A percentile compares a stretch with the other conserved stretches of the same genome.
Evolutionary conservation across 768 basidiomycete genomes (phyloP).

Genomic region (Tricholoma saponaceum): DNA sequence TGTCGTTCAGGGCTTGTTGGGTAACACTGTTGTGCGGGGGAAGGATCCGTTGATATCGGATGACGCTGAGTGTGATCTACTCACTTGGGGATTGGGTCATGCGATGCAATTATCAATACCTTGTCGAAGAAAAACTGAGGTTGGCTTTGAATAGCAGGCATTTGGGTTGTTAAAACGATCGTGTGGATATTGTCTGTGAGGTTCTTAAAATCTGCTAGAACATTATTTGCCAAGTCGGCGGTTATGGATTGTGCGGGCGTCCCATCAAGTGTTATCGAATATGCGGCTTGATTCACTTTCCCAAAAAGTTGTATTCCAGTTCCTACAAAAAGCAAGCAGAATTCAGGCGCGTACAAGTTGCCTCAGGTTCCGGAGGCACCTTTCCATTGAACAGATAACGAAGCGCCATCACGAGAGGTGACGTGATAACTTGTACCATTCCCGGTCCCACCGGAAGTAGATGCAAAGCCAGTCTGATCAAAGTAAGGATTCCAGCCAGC

Average conservation of each 20-base stretch:
- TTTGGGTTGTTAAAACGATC: constrained; percentile 49
- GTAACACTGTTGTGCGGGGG: background rate
- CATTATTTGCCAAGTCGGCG: constrained; percentile 24
- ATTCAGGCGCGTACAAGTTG: background rate
- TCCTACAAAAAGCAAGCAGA: constrained; percentile 33
- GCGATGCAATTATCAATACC: constrained; percentile 44
- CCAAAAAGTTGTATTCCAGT: constrained; percentile 62
- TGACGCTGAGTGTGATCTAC: background rate
- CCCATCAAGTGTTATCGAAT: constrained; percentile 52
- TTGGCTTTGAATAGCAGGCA: constrained; percentile 14
- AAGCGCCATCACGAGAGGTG: constrained; percentile 57
- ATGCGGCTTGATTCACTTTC: constrained; percentile 39
- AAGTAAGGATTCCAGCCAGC: constrained; percentile 72
- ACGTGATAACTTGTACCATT: constrained; percentile 57
- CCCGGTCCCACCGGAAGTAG: constrained; percentile 37
- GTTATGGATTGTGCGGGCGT: constrained; percentile 18
- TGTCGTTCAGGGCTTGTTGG: constrained; percentile 37
- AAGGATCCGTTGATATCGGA: background rate
- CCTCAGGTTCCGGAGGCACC: constrained; percentile 37
- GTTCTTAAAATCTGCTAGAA: constrained; percentile 47
- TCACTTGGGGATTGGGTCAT: constrained; percentile 32
- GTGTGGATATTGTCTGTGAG: constrained; percentile 50
- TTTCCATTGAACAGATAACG: constrained; percentile 53
- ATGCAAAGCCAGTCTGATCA: constrained; percentile 43
- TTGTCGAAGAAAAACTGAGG: constrained; percentile 53